phyloP scores from a whole-genome alignment of 73 alveolate species.

The Symbiodinium natans region DNA sequence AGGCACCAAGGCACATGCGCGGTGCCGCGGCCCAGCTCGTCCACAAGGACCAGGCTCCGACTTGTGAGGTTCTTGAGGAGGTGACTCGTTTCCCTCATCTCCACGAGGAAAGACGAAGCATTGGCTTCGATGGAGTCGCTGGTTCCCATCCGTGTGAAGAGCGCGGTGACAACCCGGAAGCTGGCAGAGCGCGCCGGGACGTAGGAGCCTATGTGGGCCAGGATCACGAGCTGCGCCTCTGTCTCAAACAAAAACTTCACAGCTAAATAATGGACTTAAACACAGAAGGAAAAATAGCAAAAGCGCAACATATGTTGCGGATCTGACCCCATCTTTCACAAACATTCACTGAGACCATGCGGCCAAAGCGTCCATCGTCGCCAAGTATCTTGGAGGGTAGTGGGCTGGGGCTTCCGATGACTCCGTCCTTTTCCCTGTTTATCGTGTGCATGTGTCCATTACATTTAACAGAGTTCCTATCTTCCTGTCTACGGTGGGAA shows the following conservation, averaged over 20 bases:
- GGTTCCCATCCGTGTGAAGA: constrained; percentile 33
- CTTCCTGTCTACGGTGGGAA: too few relatives aligned
- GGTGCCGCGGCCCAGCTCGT: constrained; percentile 86
- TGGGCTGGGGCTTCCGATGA: too few relatives aligned
- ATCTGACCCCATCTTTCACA: too few relatives aligned
- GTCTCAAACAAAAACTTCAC: too few relatives aligned
- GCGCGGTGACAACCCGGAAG: neutral
- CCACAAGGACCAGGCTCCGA: constrained; percentile 55
- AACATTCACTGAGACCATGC: too few relatives aligned
- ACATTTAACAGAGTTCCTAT: too few relatives aligned
- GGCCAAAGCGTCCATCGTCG: neutral
- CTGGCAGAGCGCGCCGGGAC: constrained; percentile 22
- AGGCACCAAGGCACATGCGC: constrained; percentile 33
- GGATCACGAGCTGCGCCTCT: constrained; percentile 82
- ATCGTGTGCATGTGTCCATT: too few relatives aligned
- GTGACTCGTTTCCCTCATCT: constrained; percentile 77
- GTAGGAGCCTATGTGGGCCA: constrained; percentile 63
- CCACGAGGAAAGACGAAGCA: constrained; percentile 49
- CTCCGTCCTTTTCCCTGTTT: too few relatives aligned
- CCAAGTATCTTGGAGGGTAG: neutral
- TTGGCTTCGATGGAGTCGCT: constrained; percentile 58
- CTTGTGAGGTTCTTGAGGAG: neutral
- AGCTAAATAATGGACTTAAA: too few relatives aligned
- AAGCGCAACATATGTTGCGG: too few relatives aligned
- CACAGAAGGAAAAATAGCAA: too few relatives aligned